These are phyloP conservation scores for Symbiodinium natans DNA, from an alignment of 73 alveolate species.

Conservation along the genomic window DNA sequence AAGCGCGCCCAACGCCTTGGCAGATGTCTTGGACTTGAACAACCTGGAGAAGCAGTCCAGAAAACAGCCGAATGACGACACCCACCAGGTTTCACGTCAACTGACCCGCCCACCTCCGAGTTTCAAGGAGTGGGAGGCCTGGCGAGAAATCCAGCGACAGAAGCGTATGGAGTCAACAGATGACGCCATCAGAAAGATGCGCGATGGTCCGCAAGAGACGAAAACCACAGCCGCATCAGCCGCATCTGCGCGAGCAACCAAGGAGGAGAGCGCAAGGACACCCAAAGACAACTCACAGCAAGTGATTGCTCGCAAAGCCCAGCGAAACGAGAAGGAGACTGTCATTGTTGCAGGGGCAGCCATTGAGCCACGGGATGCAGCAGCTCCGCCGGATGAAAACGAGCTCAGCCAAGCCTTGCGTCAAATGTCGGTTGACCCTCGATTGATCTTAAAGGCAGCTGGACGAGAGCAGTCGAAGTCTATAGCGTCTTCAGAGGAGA, in stretches of 20 bases:
- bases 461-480: conserved; percentile 15
- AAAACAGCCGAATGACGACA: conserved; percentile 15
- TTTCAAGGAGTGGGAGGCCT: conserved; percentile 68
- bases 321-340: conserved; percentile 61
- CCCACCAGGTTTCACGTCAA: conserved; percentile 3
- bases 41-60: not conserved
- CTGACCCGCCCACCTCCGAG: conserved; percentile 30
- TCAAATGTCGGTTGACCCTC: conserved; percentile 34
- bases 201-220: not conserved
- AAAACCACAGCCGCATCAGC: not conserved
- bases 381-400: conserved; percentile 14
- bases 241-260: not conserved
- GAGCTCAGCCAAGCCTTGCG: conserved; percentile 9
- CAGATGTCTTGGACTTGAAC: conserved; percentile 46
- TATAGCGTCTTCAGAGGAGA: not conserved
- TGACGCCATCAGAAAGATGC: conserved; percentile 1
- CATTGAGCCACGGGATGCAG: conserved; percentile 40
- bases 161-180: conserved; percentile 35
- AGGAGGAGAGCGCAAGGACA: not conserved
- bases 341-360: conserved; percentile 30
- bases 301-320: conserved; percentile 27
- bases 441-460: not conserved
- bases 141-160: conserved; percentile 73
- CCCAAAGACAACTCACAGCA: not conserved
- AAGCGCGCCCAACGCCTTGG: conserved; percentile 16